phyloP scores from a whole-genome alignment of 352 stramenopile genomes.

The Aphanomyces cochlioides region DNA sequence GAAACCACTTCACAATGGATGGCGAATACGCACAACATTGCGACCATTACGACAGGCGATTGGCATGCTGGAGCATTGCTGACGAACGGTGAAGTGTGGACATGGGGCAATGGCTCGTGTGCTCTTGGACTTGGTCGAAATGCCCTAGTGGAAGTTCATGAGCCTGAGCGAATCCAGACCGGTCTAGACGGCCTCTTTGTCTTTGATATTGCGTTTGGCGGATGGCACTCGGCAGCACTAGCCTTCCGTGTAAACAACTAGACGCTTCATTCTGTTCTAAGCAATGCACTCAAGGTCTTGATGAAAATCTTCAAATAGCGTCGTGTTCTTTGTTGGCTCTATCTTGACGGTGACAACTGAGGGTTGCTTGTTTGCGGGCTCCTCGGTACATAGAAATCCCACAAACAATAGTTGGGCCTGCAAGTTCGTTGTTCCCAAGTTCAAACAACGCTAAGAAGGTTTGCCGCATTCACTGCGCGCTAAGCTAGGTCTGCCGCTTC shows the following conservation, averaged over 20 bases:
- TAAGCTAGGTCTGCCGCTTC: no score
- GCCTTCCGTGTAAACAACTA: background rate
- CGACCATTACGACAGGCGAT: slow-evolving; percentile 15
- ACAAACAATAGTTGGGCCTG: no score
- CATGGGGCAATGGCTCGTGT: slow-evolving; percentile 21
- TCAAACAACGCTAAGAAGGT: no score
- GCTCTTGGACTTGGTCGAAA: slow-evolving; percentile 8
- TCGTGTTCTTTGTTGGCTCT: no score
- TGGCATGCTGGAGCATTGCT: slow-evolving; percentile 20
- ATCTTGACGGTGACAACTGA: no score
- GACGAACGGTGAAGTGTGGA: slow-evolving; percentile 25
- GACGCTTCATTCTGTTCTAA: no score
- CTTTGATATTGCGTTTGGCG: slow-evolving; percentile 23
- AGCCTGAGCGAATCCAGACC: background rate
- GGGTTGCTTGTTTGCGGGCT: no score
- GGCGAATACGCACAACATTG: background rate
- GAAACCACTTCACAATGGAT: background rate
- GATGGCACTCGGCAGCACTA: slow-evolving; percentile 28
- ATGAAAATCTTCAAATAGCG: no score
- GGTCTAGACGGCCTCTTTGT: slow-evolving; percentile 26
- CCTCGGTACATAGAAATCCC: no score
- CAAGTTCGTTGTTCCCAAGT: no score
- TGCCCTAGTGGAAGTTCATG: background rate
- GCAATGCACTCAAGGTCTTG: no score
- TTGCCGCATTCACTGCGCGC: no score